Evolutionary conservation across 257 asterid species (phyloP).

Genomic region (Solanum pimpinellifolium): DNA sequence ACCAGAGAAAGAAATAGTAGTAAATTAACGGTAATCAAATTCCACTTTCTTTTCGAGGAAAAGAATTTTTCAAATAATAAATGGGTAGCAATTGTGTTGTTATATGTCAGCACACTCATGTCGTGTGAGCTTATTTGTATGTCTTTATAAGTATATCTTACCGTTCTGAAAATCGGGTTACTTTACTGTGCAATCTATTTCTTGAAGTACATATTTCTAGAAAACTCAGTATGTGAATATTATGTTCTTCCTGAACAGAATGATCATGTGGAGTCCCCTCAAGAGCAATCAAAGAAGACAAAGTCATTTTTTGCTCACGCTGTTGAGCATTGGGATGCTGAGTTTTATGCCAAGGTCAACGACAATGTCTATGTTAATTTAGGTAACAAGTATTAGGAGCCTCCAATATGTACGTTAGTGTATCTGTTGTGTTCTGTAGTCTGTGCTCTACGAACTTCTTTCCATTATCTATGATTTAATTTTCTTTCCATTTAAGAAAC

Average conservation of each 20-base stretch:
- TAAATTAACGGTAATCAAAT: background rate
- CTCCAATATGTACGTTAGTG: background rate
- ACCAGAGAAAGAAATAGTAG: background rate
- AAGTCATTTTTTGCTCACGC: slow-evolving; percentile 61
- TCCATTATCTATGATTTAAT: background rate
- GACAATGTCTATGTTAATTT: slow-evolving; percentile 79
- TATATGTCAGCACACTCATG: background rate
- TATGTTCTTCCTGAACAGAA: slow-evolving; percentile 30
- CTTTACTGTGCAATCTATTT: background rate
- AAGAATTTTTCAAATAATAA: background rate
- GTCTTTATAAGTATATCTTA: background rate
- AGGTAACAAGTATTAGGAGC: slow-evolving; percentile 29
- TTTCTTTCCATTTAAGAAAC: background rate
- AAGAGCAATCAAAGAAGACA: slow-evolving; percentile 51
- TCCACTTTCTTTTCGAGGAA: background rate
- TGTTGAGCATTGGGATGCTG: slow-evolving; percentile 85
- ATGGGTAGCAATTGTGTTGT: background rate
- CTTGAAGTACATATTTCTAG: background rate
- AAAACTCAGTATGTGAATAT: background rate
- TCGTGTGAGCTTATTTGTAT: background rate
- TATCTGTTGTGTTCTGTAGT: background rate
- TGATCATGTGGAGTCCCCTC: slow-evolving; percentile 56
- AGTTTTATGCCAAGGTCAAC: slow-evolving; percentile 64
- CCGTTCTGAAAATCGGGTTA: background rate
- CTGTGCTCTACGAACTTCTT: background rate